Conservation (phyloP, 2,329 filamentous ascomycete genomes). For the Trichoderma lentiforme region DNA sequence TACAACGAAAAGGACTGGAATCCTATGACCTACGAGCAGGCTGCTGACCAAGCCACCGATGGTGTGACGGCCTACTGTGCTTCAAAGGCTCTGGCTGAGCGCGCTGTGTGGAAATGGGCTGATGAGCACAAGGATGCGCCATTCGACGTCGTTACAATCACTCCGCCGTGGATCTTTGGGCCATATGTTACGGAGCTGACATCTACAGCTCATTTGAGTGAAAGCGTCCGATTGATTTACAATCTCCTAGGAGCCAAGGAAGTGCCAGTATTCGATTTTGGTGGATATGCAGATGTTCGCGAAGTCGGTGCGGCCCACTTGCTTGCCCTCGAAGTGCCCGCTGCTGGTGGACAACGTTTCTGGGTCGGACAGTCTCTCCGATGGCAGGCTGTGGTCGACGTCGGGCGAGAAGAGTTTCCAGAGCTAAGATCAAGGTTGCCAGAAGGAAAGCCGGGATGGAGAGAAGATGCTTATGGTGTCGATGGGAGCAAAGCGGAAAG, state of each 20-base stretch:
- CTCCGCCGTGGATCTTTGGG: conserved; percentile 1
- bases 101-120: conserved; percentile 56
- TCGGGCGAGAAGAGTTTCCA: neutral
- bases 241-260: neutral
- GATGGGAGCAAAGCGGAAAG: neutral
- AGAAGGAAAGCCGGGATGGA: neutral
- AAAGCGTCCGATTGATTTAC: neutral
- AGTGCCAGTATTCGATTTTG: neutral
- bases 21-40: neutral
- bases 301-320: neutral
- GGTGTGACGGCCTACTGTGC: conserved; percentile 24
- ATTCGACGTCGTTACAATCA: neutral
- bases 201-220: neutral
- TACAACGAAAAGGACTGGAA: conserved; percentile 5
- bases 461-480: neutral
- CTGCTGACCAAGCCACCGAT: conserved; percentile 5
- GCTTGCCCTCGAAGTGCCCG: neutral
- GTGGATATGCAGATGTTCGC: neutral
- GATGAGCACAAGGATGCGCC: conserved; percentile 22
- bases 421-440: neutral
- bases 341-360: neutral
- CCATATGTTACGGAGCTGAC: neutral
- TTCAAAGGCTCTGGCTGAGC: conserved; percentile 57
- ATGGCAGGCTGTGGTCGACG: neutral
- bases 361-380: neutral